Evolutionary conservation across 306 rosid species (phyloP), one percentile per base, ranked within the genome.

Genomic region (Cyamopsis tetragonoloba): DNA sequence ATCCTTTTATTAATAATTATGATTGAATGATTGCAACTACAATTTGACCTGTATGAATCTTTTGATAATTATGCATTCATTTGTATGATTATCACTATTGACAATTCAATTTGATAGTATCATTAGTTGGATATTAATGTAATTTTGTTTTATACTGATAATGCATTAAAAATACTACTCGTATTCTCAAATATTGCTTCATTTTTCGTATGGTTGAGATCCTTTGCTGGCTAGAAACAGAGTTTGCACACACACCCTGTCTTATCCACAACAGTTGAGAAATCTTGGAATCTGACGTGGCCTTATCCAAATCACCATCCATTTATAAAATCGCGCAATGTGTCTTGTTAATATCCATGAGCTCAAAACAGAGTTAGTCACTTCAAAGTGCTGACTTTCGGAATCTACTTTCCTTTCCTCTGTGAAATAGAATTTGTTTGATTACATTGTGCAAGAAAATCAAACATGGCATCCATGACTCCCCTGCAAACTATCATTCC

Each of bases 391-490:
- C 72, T 31, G 39, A 12, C 54, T 26, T 30, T n/a, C 56, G 7
- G 38, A 20, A 42, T 63, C 62, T 22, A 1, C 19, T 23, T 11
- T 28, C 9, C 23, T 14, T 3, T 5, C 2, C 70, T 54, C 35
- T 1, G 1, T 9, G 17, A 28, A 34, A 43, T 3, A 62, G 1
- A n/a, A 14, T 41, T 39, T 46, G 4, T 44, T 28, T 28, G 59
- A 14, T 44, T 2, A 0, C 8, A 4, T 18, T 24, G 19, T 28
- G 10, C n/a, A 5, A 23, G 26, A 68, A n/a, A n/a, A n/a, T n/a
- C n/a, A n/a, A 64, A 67, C 17, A 89, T 89, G 96, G 85, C 83
- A 11, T 74, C 91, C 14, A 22, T 80, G 41, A 42, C 77, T 49
- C 76, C 83, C 2, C 60, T 80, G 6, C 74, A 73, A 2, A 63